Evolutionary conservation across 2,329 filamentous ascomycete genomes (phyloP).

Genomic region (Paramyrothecium roridum): DNA sequence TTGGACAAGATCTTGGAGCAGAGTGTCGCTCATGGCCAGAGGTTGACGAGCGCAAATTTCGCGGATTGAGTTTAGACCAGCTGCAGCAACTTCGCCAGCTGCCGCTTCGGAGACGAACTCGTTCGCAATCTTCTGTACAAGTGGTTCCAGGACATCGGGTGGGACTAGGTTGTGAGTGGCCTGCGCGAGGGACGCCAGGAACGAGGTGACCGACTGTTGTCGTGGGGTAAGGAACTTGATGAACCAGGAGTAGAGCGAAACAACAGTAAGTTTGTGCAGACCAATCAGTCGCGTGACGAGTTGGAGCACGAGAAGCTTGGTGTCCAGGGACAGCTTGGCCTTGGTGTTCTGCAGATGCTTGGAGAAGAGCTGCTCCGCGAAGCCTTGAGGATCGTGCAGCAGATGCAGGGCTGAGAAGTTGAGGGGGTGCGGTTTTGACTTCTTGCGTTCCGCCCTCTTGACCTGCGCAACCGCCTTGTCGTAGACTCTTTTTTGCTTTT

Average conservation of each 20-base stretch:
- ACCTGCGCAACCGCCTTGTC: constrained; percentile 80
- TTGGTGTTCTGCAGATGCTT: constrained; percentile 89
- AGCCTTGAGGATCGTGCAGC: constrained; percentile 89
- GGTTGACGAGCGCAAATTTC: constrained; percentile 93
- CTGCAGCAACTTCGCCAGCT: constrained; percentile 84
- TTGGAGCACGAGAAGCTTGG: constrained; percentile 85
- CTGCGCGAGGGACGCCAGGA: constrained; percentile 89
- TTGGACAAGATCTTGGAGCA: constrained; percentile 93
- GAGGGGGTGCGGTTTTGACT: constrained; percentile 78
- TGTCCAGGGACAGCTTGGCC: constrained; percentile 80
- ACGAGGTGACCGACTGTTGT: constrained; percentile 87
- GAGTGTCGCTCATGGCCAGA: constrained; percentile 90
- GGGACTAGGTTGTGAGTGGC: constrained; percentile 88
- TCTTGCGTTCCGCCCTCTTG: constrained; percentile 82
- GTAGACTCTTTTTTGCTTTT: constrained; percentile 77
- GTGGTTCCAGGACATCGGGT: constrained; percentile 84
- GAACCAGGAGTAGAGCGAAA: constrained; percentile 94
- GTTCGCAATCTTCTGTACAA: constrained; percentile 94
- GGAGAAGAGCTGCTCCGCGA: constrained; percentile 83
- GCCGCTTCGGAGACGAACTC: constrained; percentile 97
- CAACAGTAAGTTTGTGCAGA: constrained; percentile 85
- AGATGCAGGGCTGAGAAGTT: constrained; percentile 97
- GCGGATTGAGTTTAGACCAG: constrained; percentile 89
- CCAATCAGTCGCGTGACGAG: constrained; percentile 88
- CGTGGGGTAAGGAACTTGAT: constrained; percentile 86